Evolutionary conservation across 2,329 filamentous ascomycete species (phyloP), one percentile per base, ranked within the genome.

Genomic region (Xylariaceae sp.): DNA sequence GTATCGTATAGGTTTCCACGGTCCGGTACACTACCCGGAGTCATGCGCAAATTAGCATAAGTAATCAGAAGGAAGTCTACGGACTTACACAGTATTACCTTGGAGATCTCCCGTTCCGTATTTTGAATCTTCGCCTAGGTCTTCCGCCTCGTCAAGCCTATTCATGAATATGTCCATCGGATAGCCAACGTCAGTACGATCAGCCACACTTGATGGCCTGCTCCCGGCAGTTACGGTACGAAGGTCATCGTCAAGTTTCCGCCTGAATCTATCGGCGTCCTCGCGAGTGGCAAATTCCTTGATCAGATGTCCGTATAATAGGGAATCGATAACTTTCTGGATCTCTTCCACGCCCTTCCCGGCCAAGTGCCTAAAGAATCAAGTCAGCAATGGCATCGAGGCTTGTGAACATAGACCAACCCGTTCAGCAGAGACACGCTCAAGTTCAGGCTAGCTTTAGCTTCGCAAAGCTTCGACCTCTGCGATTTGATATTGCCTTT

Each of bases 401-500:
- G 1, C 5, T n/a, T 14, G 3, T 10, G 10, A 23, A 20, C 12
- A 20, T n/a, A 14, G 21, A 26, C 49, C 2, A 12, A 51, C 49
- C 49, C 49, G 19, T 51, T 51, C 19, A 29, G 37, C 19, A 51
- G 40, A 18, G 49, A 37, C 16, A 51, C 20, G 10, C 42, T 45
- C 7, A 51, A 23, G 32, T 45, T 51, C 9, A 51, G 45, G 42
- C 49, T 51, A 12, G 49, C 49, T 51, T 51, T 51, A 2, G 49
- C 49, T 45, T 51, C 49, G 9, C 49, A 41, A 32, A 51, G 19
- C 37, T 37, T 40, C 20, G 21, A 41, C 26, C 32, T 23, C 20
- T 44, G 49, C 12, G 41, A 40, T 7, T 42, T 41, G 3, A 51
- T 44, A 19, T 51, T 26, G 18, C 12, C 23, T 19, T 51, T 51